Evolutionary conservation across 192 early-diverging fungal genomes (phyloP).

Genomic region (Powellomyces hirtus): DNA sequence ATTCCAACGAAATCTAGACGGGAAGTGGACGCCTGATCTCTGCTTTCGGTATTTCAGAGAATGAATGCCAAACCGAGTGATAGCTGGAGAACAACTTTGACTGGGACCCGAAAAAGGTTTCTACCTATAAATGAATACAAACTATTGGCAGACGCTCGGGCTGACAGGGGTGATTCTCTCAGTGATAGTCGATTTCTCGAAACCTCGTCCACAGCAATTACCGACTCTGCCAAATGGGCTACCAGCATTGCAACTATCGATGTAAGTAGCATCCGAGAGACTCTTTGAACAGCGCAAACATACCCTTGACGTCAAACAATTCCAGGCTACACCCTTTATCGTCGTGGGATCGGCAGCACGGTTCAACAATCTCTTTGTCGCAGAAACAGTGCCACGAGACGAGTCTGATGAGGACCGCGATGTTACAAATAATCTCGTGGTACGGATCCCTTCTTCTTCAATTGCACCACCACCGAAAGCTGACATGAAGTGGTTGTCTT

Average conservation of each 20-base stretch:
- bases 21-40: neutral
- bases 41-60: neutral
- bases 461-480: too few relatives aligned
- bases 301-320: neutral
- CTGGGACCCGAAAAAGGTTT: neutral
- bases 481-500: too few relatives aligned
- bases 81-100: neutral
- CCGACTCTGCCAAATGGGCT: conserved; percentile 11
- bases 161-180: neutral
- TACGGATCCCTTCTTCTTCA: too few relatives aligned
- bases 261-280: neutral
- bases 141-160: neutral
- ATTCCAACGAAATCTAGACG: neutral
- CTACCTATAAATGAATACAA: neutral
- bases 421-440: neutral
- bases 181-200: neutral
- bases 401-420: neutral
- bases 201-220: neutral
- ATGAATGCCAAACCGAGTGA: neutral
- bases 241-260: conserved; percentile 19
- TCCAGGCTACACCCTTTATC: conserved; percentile 36
- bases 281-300: neutral
- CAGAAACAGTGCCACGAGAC: conserved; percentile 26
- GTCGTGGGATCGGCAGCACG: conserved; percentile 39
- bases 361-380: conserved; percentile 42